Evolutionary conservation across 345 rosid genomes (phyloP), one percentile per base, ranked within the genome.

Genomic region (Cardamine occulta): DNA sequence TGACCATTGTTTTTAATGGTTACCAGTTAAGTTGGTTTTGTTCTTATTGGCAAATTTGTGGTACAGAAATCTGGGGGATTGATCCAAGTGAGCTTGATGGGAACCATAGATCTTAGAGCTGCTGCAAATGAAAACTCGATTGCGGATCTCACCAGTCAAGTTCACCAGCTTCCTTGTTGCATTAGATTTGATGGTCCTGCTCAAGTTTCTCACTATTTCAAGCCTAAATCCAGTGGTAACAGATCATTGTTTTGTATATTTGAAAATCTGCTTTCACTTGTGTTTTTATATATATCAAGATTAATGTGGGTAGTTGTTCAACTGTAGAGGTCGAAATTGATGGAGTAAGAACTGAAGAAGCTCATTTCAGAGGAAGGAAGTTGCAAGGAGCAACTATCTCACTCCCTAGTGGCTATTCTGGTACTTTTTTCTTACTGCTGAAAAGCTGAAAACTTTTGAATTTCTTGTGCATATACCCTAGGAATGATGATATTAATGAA

Each of bases 131-230:
- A 60, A 34, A 67, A 67, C 26, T 72, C 79, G 4, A 60, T 71
- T 18, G 70, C 48, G n/a, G 81, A 86, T 68, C 77, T 94, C 37
- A 88, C 81, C 12, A 75, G 86, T 51, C 71, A 81, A 28, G 87
- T 92, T 40, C 97, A 90, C 74, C 87, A 81, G 19, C 88, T 91
- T n/a, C 97, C 97, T 74, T 94, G 97, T 79, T 84, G 90, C 84
- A 78, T 92, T 88, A 88, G 84, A 77, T 79, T 81, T 80, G 76
- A 84, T 70, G 97, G 96, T 37, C 92, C 95, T 64, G 58, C 84
- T 75, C 57, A 84, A 54, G 91, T 92, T 64, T 86, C 97, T 51
- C 82, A 90, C 52, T 94, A 88, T 82, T 90, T 89, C 89, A 94
- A 80, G 82, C 90, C 97, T 82, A 86, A 83, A 74, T 13, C 84